phyloP scores from a whole-genome alignment of 1,139 yeast species.

The Kurtzmaniella natalensis region DNA sequence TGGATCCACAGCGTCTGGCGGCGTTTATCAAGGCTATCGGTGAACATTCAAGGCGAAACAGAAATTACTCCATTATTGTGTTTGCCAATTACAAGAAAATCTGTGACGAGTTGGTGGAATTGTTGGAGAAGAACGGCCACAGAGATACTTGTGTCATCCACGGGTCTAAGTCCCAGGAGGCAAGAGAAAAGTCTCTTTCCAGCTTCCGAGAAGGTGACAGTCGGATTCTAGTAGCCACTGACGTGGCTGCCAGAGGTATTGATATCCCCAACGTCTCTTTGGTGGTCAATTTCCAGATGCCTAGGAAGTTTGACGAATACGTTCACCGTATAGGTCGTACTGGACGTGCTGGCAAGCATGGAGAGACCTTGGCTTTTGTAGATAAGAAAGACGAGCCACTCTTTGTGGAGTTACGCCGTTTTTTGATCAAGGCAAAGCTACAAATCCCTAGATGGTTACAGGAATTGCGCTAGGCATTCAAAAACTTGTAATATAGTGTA shows the following conservation, averaged over 20 bases:
- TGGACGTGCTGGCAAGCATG: constrained; percentile 86
- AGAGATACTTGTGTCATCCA: constrained; percentile 56
- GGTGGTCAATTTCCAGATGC: constrained; percentile 85
- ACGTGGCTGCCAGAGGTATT: constrained; percentile 95
- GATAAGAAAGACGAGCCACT: constrained; percentile 54
- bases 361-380: constrained; percentile 70
- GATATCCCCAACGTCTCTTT: constrained; percentile 83
- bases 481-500: no score
- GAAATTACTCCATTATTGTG: constrained; percentile 56
- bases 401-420: constrained; percentile 47
- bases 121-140: constrained; percentile 43
- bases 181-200: constrained; percentile 73
- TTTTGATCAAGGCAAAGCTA: constrained; percentile 46
- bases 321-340: constrained; percentile 95
- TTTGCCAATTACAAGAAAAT: constrained; percentile 75
- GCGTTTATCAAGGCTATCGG: constrained; percentile 22
- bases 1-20: constrained; percentile 20
- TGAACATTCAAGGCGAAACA: constrained; percentile 21
- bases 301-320: constrained; percentile 72
- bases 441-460: constrained; percentile 51
- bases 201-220: constrained; percentile 59
- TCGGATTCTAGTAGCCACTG: constrained; percentile 80
- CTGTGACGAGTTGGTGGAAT: constrained; percentile 61
- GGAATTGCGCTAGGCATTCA: constrained; percentile 23
- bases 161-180: constrained; percentile 85